Base-by-base conservation (phyloP, 257 asterid genomes). In the Lantana camara region DNA sequence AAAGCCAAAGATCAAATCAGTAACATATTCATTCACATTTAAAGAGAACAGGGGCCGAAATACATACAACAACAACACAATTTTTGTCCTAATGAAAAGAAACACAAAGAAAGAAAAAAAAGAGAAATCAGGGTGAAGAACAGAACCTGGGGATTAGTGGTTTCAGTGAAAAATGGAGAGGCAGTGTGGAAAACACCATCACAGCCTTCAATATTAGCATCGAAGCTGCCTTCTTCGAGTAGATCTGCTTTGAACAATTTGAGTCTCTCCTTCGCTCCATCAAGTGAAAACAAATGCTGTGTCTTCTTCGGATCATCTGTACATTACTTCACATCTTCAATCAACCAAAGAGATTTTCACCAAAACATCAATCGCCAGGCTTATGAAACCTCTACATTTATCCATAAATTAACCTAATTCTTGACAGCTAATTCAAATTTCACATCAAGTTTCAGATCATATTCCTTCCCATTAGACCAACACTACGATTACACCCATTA, bases 221-320 rank as follows among this genome's bases (percentile, higher is more conserved):
- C 85, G 20, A 82, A 82, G 0, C 80, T 64, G 3, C 83, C 82
- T 51, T 79, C 71, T 48, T 79, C 85, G 20, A 74, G 40, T 15
- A 82, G 74, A 55, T 73, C 63, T 22, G 88, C 85, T 66, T 71
- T 68, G 35, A 75, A 53, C 69, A 82, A 64, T 20, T 71, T 74
- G n/a, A 82, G 80, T 44, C 87, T 78, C 71, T 83, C 89, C 65
- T 72, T 75, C 1, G 89, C 89, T 14, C 89, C 89, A 10, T 60
- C 79, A 63, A 83, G 82, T 7, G 84, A 68, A 9, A 67, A 53
- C 49, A 83, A 68, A 59, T 77, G 86, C 0, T 71, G 5, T 0
- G 73, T 72, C 72, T 77, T 77, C 67, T 44, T 64, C 10, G 75
- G 70, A 15, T 77, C 80, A 67, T 68, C 82, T 80, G 49, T 22